phyloP scores from a whole-genome alignment of 331 rosid genomes.

The Quercus phellos region DNA sequence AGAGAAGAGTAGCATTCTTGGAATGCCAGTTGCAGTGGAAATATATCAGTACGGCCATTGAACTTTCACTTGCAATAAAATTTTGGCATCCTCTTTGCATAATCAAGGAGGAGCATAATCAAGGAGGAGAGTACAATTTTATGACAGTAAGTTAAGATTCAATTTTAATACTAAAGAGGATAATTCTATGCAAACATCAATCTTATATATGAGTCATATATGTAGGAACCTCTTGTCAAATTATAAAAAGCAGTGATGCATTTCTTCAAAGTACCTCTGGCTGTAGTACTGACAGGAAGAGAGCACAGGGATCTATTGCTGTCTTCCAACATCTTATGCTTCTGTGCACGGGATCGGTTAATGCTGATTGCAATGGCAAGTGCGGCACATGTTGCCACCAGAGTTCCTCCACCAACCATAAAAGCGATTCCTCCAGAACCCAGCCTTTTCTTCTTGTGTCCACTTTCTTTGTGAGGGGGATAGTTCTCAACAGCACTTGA shows the following conservation, averaged over 20 bases:
- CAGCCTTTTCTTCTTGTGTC: conserved; percentile 45
- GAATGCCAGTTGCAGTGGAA: neutral
- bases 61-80: neutral
- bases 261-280: conserved; percentile 34
- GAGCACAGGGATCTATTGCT: conserved; percentile 27
- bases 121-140: neutral
- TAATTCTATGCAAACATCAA: neutral
- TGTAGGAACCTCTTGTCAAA: no score
- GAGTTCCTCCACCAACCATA: conserved; percentile 58
- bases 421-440: conserved; percentile 71
- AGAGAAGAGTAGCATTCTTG: no score
- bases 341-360: conserved; percentile 30
- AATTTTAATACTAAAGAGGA: neutral
- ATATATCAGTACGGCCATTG: neutral
- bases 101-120: neutral
- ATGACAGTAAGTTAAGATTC: neutral
- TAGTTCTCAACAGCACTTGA: conserved; percentile 63
- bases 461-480: conserved; percentile 26
- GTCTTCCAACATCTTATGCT: conserved; percentile 27
- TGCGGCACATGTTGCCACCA: conserved; percentile 53
- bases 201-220: no score
- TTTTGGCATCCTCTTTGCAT: neutral
- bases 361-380: conserved; percentile 37
- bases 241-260: neutral
- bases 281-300: conserved; percentile 28